Evolutionary conservation across 805 yeast species (phyloP).

Genomic region (Spathaspora boniae): DNA sequence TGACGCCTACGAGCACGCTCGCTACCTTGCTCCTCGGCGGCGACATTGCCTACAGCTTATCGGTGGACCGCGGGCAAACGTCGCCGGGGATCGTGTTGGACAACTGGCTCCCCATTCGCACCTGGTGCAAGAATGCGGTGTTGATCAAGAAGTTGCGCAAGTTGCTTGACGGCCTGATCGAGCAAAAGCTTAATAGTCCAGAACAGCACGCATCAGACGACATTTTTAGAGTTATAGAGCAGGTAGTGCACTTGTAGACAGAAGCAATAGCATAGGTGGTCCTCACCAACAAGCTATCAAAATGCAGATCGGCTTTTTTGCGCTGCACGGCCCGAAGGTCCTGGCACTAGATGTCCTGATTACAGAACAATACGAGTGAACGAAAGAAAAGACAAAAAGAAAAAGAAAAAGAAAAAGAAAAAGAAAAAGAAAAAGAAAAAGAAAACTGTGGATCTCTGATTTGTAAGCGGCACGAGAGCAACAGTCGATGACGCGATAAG

Average conservation of each 20-base stretch:
- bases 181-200: conserved; percentile 48
- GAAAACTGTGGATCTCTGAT: no score
- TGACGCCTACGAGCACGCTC: conserved; percentile 75
- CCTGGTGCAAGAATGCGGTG: conserved; percentile 95
- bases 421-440: no score
- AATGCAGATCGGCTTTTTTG: no score
- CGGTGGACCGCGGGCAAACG: conserved; percentile 42
- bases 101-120: conserved; percentile 83
- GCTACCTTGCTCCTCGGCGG: conserved; percentile 84
- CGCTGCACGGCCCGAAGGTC: no score
- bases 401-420: no score
- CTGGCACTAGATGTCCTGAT: no score
- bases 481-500: no score
- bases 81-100: conserved; percentile 86
- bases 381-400: no score
- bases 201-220: conserved; percentile 17
- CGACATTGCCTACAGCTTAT: conserved; percentile 55
- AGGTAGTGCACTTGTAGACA: conserved; percentile 8
- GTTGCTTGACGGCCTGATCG: conserved; percentile 65
- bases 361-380: no score
- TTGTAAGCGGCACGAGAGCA: no score
- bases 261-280: background rate
- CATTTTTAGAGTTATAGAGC: conserved; percentile 19
- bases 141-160: conserved; percentile 66
- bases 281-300: no score